Evolutionary conservation across 495 filamentous ascomycete species (phyloP).

Genomic region (Hypoxylon rickii): DNA sequence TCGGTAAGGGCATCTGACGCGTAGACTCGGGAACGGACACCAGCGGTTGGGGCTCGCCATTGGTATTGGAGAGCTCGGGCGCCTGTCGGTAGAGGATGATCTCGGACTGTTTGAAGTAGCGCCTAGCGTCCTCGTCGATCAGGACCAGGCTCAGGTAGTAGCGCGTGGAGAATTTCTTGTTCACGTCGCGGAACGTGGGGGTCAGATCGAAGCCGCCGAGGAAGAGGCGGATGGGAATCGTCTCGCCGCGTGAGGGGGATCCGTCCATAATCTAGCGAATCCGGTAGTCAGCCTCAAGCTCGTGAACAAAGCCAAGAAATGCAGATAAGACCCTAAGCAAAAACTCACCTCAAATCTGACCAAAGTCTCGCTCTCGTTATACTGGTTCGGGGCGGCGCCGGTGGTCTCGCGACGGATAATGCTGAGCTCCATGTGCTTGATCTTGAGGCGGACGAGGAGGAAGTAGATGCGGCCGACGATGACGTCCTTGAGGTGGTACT

Average conservation of each 20-base stretch:
- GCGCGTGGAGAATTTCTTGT: conserved; percentile 98
- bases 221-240: conserved; percentile 97
- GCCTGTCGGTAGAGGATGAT: conserved; percentile 97
- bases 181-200: conserved; percentile 98
- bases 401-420: conserved; percentile 98
- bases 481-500: conserved; percentile 99
- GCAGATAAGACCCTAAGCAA: background rate
- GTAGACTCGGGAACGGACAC: conserved; percentile 36
- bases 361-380: conserved; percentile 98
- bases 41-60: conserved; percentile 25
- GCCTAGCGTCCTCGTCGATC: conserved; percentile 95
- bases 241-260: conserved; percentile 95
- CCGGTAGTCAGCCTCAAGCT: conserved; percentile 2
- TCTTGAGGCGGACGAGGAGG: conserved; percentile 95
- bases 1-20: conserved; percentile 22
- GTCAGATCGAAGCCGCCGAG: conserved; percentile 97
- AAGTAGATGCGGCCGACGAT: conserved; percentile 99
- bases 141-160: conserved; percentile 97
- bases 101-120: conserved; percentile 99
- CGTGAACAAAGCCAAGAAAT: too few relatives aligned
- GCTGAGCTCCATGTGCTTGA: conserved; percentile 99
- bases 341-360: conserved; percentile 88
- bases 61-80: conserved; percentile 63
- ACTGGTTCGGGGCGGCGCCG: conserved; percentile 98
- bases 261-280: conserved; percentile 91